Base-by-base conservation (phyloP, 176 grass and related monocot species). In the Raddia guianensis region DNA sequence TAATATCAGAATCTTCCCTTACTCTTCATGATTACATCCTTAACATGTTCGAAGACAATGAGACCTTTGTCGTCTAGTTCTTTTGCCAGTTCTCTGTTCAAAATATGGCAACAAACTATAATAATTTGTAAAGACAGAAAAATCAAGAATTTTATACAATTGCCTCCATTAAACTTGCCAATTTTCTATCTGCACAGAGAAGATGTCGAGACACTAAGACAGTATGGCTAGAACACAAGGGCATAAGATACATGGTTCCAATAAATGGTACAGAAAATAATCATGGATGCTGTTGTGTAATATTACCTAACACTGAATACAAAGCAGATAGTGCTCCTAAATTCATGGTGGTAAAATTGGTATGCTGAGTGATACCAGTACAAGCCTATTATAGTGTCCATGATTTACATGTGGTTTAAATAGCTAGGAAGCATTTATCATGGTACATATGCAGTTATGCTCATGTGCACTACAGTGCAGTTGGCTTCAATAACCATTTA, bases 11-110 rank as follows among this genome's bases (percentile, higher is more conserved):
- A 70, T 6, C 10, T 74, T 45, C 27, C 79, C 83, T 85, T 91
- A 94, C 95, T 87, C 84, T 93, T 94, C 87, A 85, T 92, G 37
- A 98, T 98, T 21, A 95, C 91, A 82, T 82, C 86, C 72, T 80
- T 89, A 68, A 98, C 88, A 79, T 98, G 88, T 87, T 82, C 87
- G 37, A 92, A 98, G 76, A 89, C 87, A 73, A 98, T 89, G 55
- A 91, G 21, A 59, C 92, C 90, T 78, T 94, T 87, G 55, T 93
- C 86, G 6, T 66, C 90, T 65, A 94, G 82, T 46, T 83, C 64
- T 90, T 86, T 94, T 74, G 91, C 95, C 55, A 97, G 90, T 65
- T 97, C 95, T 75, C 95, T 97, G 69, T 65, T 87, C 19, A 87
- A 72, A 40, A 86, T 84, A 79, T 72, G 8, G 56, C 48, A 82